These are phyloP conservation scores for Royoungia palumana DNA, from an alignment of 768 basidiomycete species.

Conservation along the genomic window DNA sequence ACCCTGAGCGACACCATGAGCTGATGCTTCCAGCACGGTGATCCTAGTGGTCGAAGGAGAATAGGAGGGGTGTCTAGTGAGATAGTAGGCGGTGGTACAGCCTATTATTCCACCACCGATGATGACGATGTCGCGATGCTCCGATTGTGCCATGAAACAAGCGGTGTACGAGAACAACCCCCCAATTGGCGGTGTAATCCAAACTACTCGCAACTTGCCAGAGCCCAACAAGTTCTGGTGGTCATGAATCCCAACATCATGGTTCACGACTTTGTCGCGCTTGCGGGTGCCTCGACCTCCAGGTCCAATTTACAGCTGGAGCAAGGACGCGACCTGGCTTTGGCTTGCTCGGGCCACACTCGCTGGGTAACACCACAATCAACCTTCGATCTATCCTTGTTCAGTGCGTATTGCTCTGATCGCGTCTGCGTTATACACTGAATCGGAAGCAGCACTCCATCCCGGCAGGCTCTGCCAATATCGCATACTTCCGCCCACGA, in stretches of 20 bases:
- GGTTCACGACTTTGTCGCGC: conserved; percentile 22
- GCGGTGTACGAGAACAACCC: not conserved
- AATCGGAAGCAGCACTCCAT: conserved; percentile 16
- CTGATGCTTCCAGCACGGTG: conserved; percentile 71
- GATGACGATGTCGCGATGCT: conserved; percentile 53
- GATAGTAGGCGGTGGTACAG: conserved; percentile 78
- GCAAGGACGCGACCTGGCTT: conserved; percentile 20
- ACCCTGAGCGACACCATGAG: conserved; percentile 65
- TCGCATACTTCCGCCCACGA: conserved; percentile 16
- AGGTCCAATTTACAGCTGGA: conserved; percentile 7
- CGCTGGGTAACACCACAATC: conserved; percentile 22
- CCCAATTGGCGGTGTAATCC: no score
- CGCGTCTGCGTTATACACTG: not conserved
- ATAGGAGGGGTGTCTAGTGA: conserved; percentile 55
- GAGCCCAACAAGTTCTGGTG: no score
- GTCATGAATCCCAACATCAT: conserved; percentile 4
- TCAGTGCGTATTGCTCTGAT: conserved; percentile 19
- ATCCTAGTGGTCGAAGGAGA: conserved; percentile 39
- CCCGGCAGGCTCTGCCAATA: conserved; percentile 23
- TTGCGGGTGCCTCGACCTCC: not conserved
- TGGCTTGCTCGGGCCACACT: conserved; percentile 9
- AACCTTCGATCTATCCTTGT: conserved; percentile 11
- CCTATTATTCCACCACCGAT: conserved; percentile 89
- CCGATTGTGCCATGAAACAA: conserved; percentile 11
- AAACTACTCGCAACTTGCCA: no score